Conservation (phyloP, 768 basidiomycete species). For the Tubosaeta brunneosetosa region DNA sequence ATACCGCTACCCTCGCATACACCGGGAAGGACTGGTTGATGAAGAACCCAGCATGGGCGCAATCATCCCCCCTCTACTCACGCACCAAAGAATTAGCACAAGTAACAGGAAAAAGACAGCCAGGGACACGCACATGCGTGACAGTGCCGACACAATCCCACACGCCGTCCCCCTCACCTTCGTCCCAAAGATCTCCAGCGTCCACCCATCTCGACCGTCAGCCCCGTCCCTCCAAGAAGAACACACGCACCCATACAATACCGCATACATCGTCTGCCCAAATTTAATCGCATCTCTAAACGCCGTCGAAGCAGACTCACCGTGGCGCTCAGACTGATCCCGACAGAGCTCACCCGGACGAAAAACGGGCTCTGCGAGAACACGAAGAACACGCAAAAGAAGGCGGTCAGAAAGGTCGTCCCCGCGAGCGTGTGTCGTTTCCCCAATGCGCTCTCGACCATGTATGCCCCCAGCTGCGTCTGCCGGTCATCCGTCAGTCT, state of each 20-base stretch:
- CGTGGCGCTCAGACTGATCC: constrained; percentile 76
- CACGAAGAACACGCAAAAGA: constrained; percentile 69
- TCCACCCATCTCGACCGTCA: constrained; percentile 36
- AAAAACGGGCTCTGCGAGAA: constrained; percentile 52
- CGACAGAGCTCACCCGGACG: too few species aligned
- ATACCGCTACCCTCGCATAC: constrained; percentile 65
- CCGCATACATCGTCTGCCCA: constrained; percentile 74
- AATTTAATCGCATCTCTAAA: not conserved
- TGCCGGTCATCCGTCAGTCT: not conserved
- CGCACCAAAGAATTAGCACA: not conserved
- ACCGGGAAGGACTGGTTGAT: constrained; percentile 69
- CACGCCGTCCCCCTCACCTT: constrained; percentile 83
- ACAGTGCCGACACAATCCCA: constrained; percentile 82
- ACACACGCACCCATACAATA: constrained; percentile 62
- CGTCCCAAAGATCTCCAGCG: constrained; percentile 84
- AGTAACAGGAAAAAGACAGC: not conserved
- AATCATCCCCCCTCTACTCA: constrained; percentile 83
- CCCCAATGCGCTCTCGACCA: constrained; percentile 69
- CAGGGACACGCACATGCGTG: constrained; percentile 65
- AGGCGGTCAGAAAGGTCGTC: constrained; percentile 71
- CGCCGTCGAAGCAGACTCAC: constrained; percentile 12
- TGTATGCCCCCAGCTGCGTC: constrained; percentile 72
- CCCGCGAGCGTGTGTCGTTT: constrained; percentile 67
- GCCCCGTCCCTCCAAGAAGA: not conserved
- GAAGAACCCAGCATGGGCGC: constrained; percentile 75